phyloP scores from a whole-genome alignment of 2,329 filamentous ascomycete genomes.

The Pleochaeta shiraiana region DNA sequence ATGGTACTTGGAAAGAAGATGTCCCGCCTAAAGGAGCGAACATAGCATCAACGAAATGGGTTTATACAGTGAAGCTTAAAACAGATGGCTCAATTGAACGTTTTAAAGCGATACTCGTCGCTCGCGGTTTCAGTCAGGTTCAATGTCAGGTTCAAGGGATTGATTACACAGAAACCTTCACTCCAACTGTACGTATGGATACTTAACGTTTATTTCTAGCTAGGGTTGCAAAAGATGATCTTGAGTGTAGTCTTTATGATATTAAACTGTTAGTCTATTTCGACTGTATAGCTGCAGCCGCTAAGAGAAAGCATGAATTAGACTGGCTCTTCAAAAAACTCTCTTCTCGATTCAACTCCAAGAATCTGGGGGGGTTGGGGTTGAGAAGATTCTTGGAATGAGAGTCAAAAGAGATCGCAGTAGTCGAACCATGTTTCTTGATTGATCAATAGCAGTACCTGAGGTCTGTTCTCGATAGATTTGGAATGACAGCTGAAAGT shows the following conservation, averaged over 20 bases:
- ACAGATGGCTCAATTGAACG: background rate
- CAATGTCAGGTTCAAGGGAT: background rate
- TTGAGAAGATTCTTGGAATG: slow-evolving; percentile 3
- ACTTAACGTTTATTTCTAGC: background rate
- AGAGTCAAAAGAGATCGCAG: background rate
- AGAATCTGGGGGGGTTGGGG: background rate
- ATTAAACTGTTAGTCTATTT: background rate
- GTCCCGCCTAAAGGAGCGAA: background rate
- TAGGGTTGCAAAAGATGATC: background rate
- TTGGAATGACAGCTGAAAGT: background rate
- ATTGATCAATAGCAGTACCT: slow-evolving; percentile 6
- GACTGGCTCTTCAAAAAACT: slow-evolving; percentile 1
- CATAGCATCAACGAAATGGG: background rate
- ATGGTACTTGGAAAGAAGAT: background rate
- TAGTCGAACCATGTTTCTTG: slow-evolving; percentile 1
- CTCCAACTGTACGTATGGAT: background rate
- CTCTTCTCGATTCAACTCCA: slow-evolving; percentile 2
- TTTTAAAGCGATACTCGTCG: background rate
- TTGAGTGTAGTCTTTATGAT: background rate
- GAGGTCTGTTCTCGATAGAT: background rate
- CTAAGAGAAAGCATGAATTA: background rate
- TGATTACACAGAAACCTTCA: background rate
- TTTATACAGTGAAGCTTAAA: background rate
- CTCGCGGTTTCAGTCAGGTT: background rate
- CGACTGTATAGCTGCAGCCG: background rate